phyloP scores from a whole-genome alignment of 2,329 filamentous ascomycete genomes.

The Cytospora piceicola region DNA sequence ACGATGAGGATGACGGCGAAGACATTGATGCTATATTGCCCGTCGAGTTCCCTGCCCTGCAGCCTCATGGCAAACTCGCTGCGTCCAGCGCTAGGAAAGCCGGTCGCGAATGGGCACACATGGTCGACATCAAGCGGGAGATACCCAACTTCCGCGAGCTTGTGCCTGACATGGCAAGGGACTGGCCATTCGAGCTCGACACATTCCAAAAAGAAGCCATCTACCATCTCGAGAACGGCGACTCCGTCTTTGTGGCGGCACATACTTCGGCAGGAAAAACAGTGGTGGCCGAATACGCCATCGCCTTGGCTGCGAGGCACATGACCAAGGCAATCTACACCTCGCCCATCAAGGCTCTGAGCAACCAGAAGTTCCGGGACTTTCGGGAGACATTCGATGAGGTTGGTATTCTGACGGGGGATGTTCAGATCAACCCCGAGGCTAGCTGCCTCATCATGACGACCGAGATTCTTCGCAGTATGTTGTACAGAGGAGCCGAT shows the following conservation, averaged over 20 bases:
- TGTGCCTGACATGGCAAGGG: slow-evolving; percentile 92
- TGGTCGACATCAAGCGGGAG: slow-evolving; percentile 92
- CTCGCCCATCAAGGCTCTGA: slow-evolving; percentile 96
- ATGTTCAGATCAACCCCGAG: slow-evolving; percentile 97
- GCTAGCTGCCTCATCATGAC: slow-evolving; percentile 99
- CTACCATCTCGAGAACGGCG: slow-evolving; percentile 93
- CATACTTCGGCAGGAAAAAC: slow-evolving; percentile 98
- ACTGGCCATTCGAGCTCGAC: slow-evolving; percentile 97
- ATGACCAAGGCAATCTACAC: slow-evolving; percentile 99
- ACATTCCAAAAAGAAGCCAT: slow-evolving; percentile 99
- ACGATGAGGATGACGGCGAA: slow-evolving; percentile 53
- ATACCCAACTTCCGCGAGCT: slow-evolving; percentile 94
- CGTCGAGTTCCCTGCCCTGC: slow-evolving; percentile 88
- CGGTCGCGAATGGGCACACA: slow-evolving; percentile 93
- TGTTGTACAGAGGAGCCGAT: slow-evolving; percentile 96
- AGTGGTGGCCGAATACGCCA: slow-evolving; percentile 96
- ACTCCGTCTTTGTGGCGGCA: slow-evolving; percentile 96
- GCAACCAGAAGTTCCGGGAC: slow-evolving; percentile 98
- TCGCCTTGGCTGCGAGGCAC: slow-evolving; percentile 93
- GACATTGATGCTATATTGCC: slow-evolving; percentile 87
- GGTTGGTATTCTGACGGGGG: slow-evolving; percentile 93
- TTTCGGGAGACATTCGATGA: slow-evolving; percentile 91
- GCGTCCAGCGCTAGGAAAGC: slow-evolving; percentile 72
- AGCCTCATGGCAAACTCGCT: slow-evolving; percentile 78
- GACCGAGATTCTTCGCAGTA: slow-evolving; percentile 95